Percentiles rank a stretch among this genome's conserved stretches.
phyloP scores from a whole-genome alignment of 1,139 yeast species.

The Zygosaccharomyces sapae region DNA sequence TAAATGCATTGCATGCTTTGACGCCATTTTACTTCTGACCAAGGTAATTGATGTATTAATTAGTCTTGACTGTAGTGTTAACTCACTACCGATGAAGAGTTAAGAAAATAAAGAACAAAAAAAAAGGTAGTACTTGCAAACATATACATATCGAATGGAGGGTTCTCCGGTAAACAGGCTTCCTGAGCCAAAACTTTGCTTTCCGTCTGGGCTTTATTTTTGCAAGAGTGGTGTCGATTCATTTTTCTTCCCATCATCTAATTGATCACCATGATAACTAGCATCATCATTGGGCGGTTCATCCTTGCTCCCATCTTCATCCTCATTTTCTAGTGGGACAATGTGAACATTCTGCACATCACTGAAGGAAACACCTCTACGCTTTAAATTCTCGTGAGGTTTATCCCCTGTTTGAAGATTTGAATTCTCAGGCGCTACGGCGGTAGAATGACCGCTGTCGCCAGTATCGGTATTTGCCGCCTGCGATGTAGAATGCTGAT shows the following conservation, averaged over 20 bases:
- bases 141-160: no score
- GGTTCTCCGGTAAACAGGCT: no score
- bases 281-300: background rate
- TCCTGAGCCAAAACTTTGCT: background rate
- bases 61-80: background rate
- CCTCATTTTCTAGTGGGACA: slow-evolving; percentile 23
- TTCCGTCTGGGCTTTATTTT: background rate
- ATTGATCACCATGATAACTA: no score
- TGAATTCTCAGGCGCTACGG: background rate
- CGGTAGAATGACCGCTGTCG: background rate
- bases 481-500: slow-evolving; percentile 6
- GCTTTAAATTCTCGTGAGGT: background rate
- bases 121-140: background rate
- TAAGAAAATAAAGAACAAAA: background rate
- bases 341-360: slow-evolving; percentile 28
- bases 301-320: slow-evolving; percentile 6
- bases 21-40: background rate
- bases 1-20: slow-evolving; percentile 16
- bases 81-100: background rate
- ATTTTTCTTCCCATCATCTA: no score
- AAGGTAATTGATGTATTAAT: background rate
- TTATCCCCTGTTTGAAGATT: background rate
- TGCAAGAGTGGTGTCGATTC: background rate
- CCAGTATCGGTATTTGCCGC: background rate
- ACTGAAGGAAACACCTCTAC: slow-evolving; percentile 33